Conservation (phyloP, 257 asterid genomes). For the Lithospermum erythrorhizon region DNA sequence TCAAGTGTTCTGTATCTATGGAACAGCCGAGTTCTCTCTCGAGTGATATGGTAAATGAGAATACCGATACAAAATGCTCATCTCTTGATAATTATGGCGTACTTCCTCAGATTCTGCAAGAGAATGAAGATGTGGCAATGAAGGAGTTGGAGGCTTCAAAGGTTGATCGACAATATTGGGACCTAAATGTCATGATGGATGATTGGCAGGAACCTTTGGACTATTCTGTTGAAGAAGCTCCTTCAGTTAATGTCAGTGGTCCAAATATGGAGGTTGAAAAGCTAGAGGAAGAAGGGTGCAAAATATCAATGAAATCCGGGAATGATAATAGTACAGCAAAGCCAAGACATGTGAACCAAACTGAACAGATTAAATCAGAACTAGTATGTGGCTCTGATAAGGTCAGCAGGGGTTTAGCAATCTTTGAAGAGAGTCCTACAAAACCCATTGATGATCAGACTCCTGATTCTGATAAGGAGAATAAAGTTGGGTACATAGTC, state of each 20-base stretch:
- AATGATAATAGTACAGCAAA: conserved; percentile 3
- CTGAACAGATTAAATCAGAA: conserved; percentile 18
- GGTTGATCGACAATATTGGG: conserved; percentile 64
- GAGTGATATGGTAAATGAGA: conserved; percentile 11
- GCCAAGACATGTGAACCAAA: conserved; percentile 1
- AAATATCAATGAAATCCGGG: conserved; percentile 3
- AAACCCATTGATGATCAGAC: conserved; percentile 10
- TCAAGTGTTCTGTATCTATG: too few species aligned
- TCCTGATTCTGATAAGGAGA: too few species aligned
- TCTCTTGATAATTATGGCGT: conserved; percentile 14
- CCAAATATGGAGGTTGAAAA: conserved; percentile 13
- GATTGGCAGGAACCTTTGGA: conserved; percentile 65
- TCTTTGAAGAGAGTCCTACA: conserved; percentile 5
- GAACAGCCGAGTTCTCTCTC: too few species aligned
- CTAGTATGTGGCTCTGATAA: conserved; percentile 15
- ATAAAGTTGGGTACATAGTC: conserved; percentile 6
- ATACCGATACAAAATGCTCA: conserved; percentile 15
- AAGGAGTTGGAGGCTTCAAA: conserved; percentile 25
- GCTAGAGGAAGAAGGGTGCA: conserved; percentile 15
- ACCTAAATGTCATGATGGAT: conserved; percentile 70
- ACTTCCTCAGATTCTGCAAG: conserved; percentile 19
- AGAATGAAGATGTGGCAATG: conserved; percentile 19
- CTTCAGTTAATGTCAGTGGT: conserved; percentile 12
- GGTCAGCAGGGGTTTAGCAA: conserved; percentile 7
- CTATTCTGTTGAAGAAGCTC: too few species aligned